Evolutionary conservation across 768 basidiomycete species (phyloP).

Genomic region (Hortiboletus campestris): DNA sequence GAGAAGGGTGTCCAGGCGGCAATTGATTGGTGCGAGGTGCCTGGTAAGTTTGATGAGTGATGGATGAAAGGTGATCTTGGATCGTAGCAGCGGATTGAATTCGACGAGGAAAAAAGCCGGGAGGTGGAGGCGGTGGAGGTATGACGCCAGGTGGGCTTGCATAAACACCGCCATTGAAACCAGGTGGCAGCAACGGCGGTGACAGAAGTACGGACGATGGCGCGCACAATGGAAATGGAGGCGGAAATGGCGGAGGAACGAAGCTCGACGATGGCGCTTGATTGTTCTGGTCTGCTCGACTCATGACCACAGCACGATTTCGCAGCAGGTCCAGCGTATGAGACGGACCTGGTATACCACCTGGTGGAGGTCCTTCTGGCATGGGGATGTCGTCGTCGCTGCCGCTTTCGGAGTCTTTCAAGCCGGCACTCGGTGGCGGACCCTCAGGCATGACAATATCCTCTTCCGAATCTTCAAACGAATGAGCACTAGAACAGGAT

Average conservation of each 20-base stretch:
- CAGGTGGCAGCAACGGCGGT: slow-evolving; percentile 8
- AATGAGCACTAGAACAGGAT: not conserved
- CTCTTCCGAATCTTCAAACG: slow-evolving; percentile 40
- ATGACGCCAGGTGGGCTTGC: slow-evolving; percentile 19
- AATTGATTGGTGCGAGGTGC: slow-evolving; percentile 55
- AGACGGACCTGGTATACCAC: slow-evolving; percentile 20
- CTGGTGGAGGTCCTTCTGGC: slow-evolving; percentile 79
- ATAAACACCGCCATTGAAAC: slow-evolving; percentile 6
- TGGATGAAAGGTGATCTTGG: slow-evolving; percentile 75
- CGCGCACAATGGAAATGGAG: slow-evolving; percentile 18
- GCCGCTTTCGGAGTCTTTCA: slow-evolving; percentile 42
- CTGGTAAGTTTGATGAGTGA: slow-evolving; percentile 79
- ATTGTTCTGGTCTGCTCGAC: slow-evolving; percentile 5
- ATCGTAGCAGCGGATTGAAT: slow-evolving; percentile 49
- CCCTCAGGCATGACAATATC: slow-evolving; percentile 67
- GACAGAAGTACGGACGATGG: slow-evolving; percentile 23
- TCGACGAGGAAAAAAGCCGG: slow-evolving; percentile 63
- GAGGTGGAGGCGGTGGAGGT: slow-evolving; percentile 47
- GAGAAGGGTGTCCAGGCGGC: slow-evolving; percentile 39
- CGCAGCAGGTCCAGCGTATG: not conserved
- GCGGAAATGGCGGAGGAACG: slow-evolving; percentile 20
- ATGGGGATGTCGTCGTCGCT: slow-evolving; percentile 86
- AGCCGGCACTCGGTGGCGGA: slow-evolving; percentile 45
- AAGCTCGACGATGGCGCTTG: not conserved
- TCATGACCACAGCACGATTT: not conserved